phyloP scores from a whole-genome alignment of 2,329 filamentous ascomycete species.

The Aspergillus ochraceoroseus region DNA sequence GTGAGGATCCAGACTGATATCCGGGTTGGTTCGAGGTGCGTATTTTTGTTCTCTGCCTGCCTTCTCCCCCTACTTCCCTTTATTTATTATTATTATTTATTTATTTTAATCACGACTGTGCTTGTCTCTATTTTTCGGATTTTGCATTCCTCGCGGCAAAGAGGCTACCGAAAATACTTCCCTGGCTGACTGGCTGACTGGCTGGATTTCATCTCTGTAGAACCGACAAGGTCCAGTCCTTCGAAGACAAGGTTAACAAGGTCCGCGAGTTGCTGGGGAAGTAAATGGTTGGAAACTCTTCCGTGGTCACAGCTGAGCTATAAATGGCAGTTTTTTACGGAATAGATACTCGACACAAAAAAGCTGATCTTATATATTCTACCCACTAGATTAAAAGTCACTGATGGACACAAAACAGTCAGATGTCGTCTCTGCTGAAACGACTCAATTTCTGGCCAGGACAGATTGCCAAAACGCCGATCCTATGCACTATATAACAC shows the following conservation, averaged over 20 bases:
- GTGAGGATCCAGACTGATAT: slow-evolving; percentile 84
- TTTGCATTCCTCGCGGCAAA: neutral
- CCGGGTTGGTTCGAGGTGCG: slow-evolving; percentile 70
- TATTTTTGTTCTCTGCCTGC: slow-evolving; percentile 15
- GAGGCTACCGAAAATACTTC: neutral
- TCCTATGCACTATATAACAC: slow-evolving; percentile 8
- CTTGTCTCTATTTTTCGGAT: slow-evolving; percentile 1
- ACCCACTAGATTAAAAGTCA: too few species aligned
- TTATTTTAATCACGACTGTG: neutral
- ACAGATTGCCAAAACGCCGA: slow-evolving; percentile 9
- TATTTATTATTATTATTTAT: neutral
- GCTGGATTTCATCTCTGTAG: slow-evolving; percentile 39
- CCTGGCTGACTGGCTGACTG: neutral
- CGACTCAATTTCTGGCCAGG: neutral
- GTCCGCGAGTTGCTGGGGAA: slow-evolving; percentile 52
- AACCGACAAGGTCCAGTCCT: slow-evolving; percentile 79
- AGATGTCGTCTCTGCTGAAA: neutral
- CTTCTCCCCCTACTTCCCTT: neutral
- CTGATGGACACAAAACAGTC: slow-evolving; percentile 1
- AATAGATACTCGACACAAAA: too few species aligned
- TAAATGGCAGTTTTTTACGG: too few species aligned
- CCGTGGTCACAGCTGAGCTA: neutral
- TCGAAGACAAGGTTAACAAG: slow-evolving; percentile 69
- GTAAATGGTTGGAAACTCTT: slow-evolving; percentile 3
- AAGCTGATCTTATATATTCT: too few species aligned